Evolutionary conservation across 129 eudicot species (phyloP), one percentile per base, ranked within the genome.

Genomic region (Flaveria linearis): DNA sequence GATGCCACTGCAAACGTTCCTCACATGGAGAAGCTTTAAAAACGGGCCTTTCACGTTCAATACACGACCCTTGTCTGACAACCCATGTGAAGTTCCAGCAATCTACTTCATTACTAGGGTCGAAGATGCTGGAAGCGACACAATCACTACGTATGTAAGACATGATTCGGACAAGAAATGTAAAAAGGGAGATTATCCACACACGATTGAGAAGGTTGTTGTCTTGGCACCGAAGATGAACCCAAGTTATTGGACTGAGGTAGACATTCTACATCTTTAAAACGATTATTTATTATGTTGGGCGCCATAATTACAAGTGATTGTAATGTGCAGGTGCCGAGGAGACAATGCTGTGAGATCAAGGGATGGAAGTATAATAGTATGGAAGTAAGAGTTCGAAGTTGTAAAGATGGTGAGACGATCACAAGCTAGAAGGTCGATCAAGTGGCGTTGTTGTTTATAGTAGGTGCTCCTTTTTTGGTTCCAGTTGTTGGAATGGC

Each of bases 11-110:
- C 92, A 75, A 73, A 95, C 99, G 1, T 95, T 95, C 78, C 78
- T 69, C 43, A 91, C 97, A 22, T 95, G 97, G 97, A 82, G 96
- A 68, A 85, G 88, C 55, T 86, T 85, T 81, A 82, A 75, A 7
- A 9, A 87, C 10, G 96, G 94, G 47, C 99, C 99, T 1, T 95
- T 95, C 73, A 88, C 88, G 30, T 95, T 95, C 76, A 91, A 95
- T 56, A 91, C 97, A n/a, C 90, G 97, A 5, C 91, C 86, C 1
- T 1, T 86, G 53, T 80, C 80, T 53, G 9, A 78, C 5, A 86
- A 91, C 68, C 89, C 84, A 1, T 91, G 99, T 82, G 79, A 87
- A 42, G 71, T 60, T 16, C 99, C 99, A 0, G 68, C 85, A 14
- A 74, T 73, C 49, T 95, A 84, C 65, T 95, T 70, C 72, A 72